phyloP scores from a whole-genome alignment of 495 filamentous ascomycete species.

The Annulohypoxylon maeteangense region DNA sequence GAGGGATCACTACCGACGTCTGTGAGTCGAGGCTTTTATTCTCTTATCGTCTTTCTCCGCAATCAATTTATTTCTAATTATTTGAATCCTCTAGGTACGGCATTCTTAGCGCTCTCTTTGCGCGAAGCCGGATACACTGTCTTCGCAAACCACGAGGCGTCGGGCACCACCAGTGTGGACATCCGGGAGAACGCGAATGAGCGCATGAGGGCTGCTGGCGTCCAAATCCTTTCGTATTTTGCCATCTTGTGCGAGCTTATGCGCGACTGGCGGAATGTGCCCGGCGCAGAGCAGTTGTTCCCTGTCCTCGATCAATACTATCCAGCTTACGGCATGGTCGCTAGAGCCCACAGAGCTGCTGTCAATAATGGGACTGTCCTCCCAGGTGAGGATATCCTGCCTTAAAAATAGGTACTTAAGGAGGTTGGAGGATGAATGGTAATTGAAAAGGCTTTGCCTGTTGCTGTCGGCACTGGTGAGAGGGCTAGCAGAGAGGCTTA shows the following conservation, averaged over 20 bases:
- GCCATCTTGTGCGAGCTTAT: slow-evolving; percentile 77
- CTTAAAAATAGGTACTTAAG: slow-evolving; percentile 12
- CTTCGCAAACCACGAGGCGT: slow-evolving; percentile 79
- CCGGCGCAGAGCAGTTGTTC: slow-evolving; percentile 70
- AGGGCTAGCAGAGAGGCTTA: background rate
- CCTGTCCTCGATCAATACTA: slow-evolving; percentile 72
- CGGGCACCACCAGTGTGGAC: slow-evolving; percentile 54
- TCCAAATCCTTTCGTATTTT: slow-evolving; percentile 72
- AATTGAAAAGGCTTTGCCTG: background rate
- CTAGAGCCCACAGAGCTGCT: slow-evolving; percentile 57
- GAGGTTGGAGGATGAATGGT: background rate
- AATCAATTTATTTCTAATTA: background rate
- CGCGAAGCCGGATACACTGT: slow-evolving; percentile 79
- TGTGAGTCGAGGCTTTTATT: slow-evolving; percentile 56
- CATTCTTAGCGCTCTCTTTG: slow-evolving; percentile 78
- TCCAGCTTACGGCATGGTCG: slow-evolving; percentile 58
- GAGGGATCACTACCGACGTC: slow-evolving; percentile 80
- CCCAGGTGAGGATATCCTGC: slow-evolving; percentile 56
- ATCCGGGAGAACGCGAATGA: slow-evolving; percentile 67
- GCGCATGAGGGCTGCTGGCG: slow-evolving; percentile 73
- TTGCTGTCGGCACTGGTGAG: background rate
- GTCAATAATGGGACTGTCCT: slow-evolving; percentile 55
- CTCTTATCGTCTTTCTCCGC: background rate
- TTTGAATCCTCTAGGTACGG: slow-evolving; percentile 57
- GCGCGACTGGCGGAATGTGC: slow-evolving; percentile 78